Evolutionary conservation across 129 eudicot species (phyloP), one percentile per base, ranked within the genome.

Genomic region (Chrysanthemum lavandulifolium): DNA sequence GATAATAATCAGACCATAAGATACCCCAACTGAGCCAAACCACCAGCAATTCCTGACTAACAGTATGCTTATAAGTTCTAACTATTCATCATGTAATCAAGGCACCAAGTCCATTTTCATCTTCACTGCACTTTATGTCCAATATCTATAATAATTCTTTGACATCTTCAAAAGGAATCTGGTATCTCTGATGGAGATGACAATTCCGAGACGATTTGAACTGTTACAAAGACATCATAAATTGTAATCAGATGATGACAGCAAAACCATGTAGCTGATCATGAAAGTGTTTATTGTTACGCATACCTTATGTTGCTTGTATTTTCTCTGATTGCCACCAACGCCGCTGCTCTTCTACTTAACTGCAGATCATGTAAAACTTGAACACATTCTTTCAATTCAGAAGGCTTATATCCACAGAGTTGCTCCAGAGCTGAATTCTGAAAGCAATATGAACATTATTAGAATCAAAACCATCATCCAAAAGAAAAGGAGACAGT

Each of bases 251-350:
- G 78, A 61, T 79, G 29, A 63, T 21, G 2, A 27, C 45, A 23
- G 13, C 6, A 33, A 25, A 16, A 70, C 40, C 18, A 15, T 7
- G 16, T 9, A 1, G 13, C 7, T 8, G 10, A 57, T 5, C 8
- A 18, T 47, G 54, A 51, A 10, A 33, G 16, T 51, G 29, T 16
- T 4, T 0, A 10, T 56, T 31, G 51, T 69, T 4, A 53, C 54
- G 36, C 56, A 53, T 70, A 88, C 96, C 91, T 85, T 81, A 67
- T 85, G 89, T 23, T 90, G 82, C 78, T 79, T 81, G 84, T 90
- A 90, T 62, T 85, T 50, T 83, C 85, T 77, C 89, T 81, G 25
- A 87, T 75, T 5, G 95, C 87, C 43, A 79, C 67, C 70, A 87
- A 77, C 67, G 79, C 51, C 8, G 76, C 61, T 29, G 91, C 87